These are phyloP conservation scores for Pleurotus platypus DNA, from an alignment of 768 basidiomycete species.

Conservation along the genomic window DNA sequence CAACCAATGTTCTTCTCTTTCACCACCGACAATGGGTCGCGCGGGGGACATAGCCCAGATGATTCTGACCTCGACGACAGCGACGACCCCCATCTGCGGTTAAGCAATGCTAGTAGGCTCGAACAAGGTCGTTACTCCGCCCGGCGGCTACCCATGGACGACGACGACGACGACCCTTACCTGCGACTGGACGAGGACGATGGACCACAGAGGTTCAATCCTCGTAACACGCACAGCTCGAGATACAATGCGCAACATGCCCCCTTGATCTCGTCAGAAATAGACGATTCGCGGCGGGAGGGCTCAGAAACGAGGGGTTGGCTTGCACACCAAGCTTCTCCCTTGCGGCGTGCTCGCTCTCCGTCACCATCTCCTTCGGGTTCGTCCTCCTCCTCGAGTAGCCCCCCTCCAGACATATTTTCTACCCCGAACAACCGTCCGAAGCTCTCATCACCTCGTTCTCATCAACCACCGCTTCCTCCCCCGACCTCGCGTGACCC, in stretches of 20 bases:
- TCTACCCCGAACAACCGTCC: constrained; percentile 14
- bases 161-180: constrained; percentile 75
- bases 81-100: constrained; percentile 72
- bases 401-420: constrained; percentile 40
- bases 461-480: constrained; percentile 38
- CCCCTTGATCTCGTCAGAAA: constrained; percentile 34
- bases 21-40: constrained; percentile 67
- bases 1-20: constrained; percentile 91
- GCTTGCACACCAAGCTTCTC: constrained; percentile 75
- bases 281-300: constrained; percentile 27
- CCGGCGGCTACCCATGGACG: constrained; percentile 21
- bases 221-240: constrained; percentile 15
- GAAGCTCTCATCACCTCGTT: constrained; percentile 22
- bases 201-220: constrained; percentile 22
- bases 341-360: constrained; percentile 41
- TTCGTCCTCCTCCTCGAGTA: constrained; percentile 38
- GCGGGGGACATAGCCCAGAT: constrained; percentile 39
- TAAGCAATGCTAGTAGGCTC: constrained; percentile 30
- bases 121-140: constrained; percentile 21
- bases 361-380: constrained; percentile 28
- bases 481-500: constrained; percentile 31
- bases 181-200: constrained; percentile 70
- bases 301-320: constrained; percentile 48
- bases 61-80: constrained; percentile 62
- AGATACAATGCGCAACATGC: constrained; percentile 28